Conservation (phyloP, 495 filamentous ascomycete genomes). For the Terfezia claveryi region DNA sequence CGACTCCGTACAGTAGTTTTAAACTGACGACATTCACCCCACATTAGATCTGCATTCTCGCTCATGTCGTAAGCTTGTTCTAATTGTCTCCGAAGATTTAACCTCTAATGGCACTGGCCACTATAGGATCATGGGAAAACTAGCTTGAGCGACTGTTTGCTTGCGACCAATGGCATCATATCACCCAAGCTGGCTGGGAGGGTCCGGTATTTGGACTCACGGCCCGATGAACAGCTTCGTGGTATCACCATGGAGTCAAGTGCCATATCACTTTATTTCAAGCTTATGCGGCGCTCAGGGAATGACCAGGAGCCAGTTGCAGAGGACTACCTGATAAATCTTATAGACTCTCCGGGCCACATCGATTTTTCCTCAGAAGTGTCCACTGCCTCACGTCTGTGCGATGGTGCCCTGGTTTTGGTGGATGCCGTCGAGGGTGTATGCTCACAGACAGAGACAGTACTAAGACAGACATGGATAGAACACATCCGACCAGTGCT, state of each 20-base stretch:
- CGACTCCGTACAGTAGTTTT: neutral
- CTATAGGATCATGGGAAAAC: conserved; percentile 87
- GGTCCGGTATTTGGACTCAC: conserved; percentile 90
- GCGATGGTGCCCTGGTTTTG: conserved; percentile 82
- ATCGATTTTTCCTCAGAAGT: conserved; percentile 99
- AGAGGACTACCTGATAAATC: conserved; percentile 85
- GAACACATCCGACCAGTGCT: conserved; percentile 88
- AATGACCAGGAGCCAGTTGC: conserved; percentile 44
- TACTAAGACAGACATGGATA: conserved; percentile 83
- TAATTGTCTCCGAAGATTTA: neutral
- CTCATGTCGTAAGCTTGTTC: conserved; percentile 49
- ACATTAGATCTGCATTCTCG: conserved; percentile 78
- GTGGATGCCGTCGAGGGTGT: conserved; percentile 98
- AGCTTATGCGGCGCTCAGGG: conserved; percentile 49
- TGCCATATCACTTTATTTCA: conserved; percentile 91
- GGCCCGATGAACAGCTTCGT: conserved; percentile 87
- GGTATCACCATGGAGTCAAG: conserved; percentile 99
- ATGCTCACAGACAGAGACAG: conserved; percentile 94
- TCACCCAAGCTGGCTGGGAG: conserved; percentile 93
- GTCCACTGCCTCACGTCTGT: conserved; percentile 80
- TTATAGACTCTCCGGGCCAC: conserved; percentile 95
- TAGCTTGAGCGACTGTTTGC: conserved; percentile 83
- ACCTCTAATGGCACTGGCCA: neutral
- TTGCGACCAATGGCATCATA: conserved; percentile 98
- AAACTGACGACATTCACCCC: neutral